These are phyloP conservation scores for Fimicolochytrium jonesii DNA, from an alignment of 192 early-diverging fungal species.

Conservation along the genomic window DNA sequence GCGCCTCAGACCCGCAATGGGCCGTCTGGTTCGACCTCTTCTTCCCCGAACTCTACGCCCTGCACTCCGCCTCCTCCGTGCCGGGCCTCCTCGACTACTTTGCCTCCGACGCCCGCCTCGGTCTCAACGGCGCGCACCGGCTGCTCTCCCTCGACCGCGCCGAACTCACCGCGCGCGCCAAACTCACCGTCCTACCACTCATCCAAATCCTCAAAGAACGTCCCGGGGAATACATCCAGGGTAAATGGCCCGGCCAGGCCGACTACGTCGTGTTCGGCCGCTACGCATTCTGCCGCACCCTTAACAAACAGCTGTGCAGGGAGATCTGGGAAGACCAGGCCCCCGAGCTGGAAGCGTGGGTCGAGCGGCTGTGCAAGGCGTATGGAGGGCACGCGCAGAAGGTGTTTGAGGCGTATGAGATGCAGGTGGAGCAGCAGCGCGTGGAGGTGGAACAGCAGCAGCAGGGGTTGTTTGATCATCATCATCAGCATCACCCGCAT, in stretches of 20 bases:
- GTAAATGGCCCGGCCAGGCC: constrained; percentile 25
- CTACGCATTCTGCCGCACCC: constrained; percentile 24
- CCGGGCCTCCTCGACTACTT: constrained; percentile 24
- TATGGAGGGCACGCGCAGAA: not conserved
- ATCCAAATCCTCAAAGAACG: constrained; percentile 22
- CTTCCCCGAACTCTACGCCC: not conserved
- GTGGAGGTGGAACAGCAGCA: too few relatives aligned
- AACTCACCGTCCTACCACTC: constrained; percentile 18
- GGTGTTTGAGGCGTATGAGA: not conserved
- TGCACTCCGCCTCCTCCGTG: not conserved
- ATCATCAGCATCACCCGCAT: too few relatives aligned
- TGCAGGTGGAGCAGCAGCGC: too few relatives aligned
- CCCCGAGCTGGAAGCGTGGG: constrained; percentile 21
- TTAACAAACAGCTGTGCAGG: constrained; percentile 17
- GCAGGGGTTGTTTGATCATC: too few relatives aligned
- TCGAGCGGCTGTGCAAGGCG: constrained; percentile 4
- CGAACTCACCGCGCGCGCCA: constrained; percentile 19
- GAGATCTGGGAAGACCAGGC: constrained; percentile 33
- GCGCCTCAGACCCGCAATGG: constrained; percentile 31
- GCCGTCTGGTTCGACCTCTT: constrained; percentile 28
- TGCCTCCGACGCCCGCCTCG: constrained; percentile 17
- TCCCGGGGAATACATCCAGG: constrained; percentile 33
- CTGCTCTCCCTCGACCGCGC: not conserved
- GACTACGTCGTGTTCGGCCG: constrained; percentile 36
- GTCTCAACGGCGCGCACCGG: constrained; percentile 1